Evolutionary conservation across 2,329 filamentous ascomycete species (phyloP), one percentile per base, ranked within the genome.

Genomic region (Sarocladiaceae sp.): DNA sequence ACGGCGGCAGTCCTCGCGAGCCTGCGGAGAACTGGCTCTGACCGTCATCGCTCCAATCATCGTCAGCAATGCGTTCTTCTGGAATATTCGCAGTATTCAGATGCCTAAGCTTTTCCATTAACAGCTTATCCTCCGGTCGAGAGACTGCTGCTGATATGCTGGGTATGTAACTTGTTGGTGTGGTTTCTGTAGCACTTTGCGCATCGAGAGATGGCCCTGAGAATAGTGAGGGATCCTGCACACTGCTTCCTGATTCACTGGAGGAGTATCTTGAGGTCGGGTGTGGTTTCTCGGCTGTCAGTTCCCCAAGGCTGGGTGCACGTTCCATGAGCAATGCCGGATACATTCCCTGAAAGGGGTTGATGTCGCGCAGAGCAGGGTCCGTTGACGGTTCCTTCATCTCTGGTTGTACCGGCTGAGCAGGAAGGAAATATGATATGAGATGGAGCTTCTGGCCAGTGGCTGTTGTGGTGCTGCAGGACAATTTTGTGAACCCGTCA

Each of bases 401-500:
- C 26, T 29, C 26, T 9, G 26, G 26, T 9, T 29, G 26, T 9
- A 9, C 26, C 9, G n/a, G 26, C 26, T 29, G 9, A 9, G 26
- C 9, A n/a, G 9, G 26, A 29, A n/a, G n/a, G 26, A 9, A n/a
- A 29, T 29, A 29, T 29, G 26, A 29, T 9, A 29, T n/a, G 26
- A 29, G 26, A 29, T 29, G 26, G 26, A 29, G 26, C 9, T 9
- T 29, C n/a, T 29, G 26, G 26, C 26, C 26, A 29, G 26, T n/a
- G n/a, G 26, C 9, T 29, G 26, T 29, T 29, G 9, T 9, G n/a
- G n/a, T 29, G 26, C 26, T 29, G 26, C 9, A 29, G n/a, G 26
- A 29, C n/a, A n/a, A 29, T 29, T 29, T 29, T n/a, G 26, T 29
- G 9, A 29, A n/a, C 9, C 51, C 48, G 18, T 63, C 62, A 29